Evolutionary conservation across 768 basidiomycete genomes (phyloP).

Genomic region (Boletus subcaerulescens): DNA sequence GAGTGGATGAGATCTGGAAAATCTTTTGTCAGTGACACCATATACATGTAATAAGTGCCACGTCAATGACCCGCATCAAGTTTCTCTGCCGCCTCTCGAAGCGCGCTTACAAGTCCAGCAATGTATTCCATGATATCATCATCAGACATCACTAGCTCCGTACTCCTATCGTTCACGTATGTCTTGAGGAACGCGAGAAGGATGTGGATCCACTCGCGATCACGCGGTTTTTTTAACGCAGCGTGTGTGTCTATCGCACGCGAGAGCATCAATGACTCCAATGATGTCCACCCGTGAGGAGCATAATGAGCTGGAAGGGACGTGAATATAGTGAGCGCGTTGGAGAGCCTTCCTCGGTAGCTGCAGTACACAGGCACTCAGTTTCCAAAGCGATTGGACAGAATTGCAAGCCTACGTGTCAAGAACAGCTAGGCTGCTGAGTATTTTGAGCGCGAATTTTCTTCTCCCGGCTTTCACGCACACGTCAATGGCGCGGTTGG

Average conservation of each 20-base stretch:
- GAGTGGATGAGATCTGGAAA: slow-evolving; percentile 59
- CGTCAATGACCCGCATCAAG: slow-evolving; percentile 51
- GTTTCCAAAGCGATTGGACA: neutral
- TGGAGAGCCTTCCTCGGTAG: slow-evolving; percentile 58
- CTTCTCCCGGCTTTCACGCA: slow-evolving; percentile 81
- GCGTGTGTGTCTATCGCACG: slow-evolving; percentile 68
- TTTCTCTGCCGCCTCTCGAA: slow-evolving; percentile 47
- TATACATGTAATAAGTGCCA: neutral
- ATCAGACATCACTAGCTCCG: slow-evolving; percentile 52
- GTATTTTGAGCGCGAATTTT: slow-evolving; percentile 82
- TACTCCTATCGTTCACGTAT: slow-evolving; percentile 53
- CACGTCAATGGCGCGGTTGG: slow-evolving; percentile 80
- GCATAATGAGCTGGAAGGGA: slow-evolving; percentile 86
- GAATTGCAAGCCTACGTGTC: slow-evolving; percentile 65
- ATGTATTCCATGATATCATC: slow-evolving; percentile 53
- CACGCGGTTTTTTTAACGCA: slow-evolving; percentile 52
- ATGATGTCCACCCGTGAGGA: slow-evolving; percentile 74
- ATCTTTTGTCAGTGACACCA: slow-evolving; percentile 9
- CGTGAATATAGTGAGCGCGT: slow-evolving; percentile 67
- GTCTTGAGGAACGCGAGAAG: slow-evolving; percentile 74
- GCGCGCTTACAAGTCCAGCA: slow-evolving; percentile 43
- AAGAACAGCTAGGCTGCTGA: slow-evolving; percentile 83
- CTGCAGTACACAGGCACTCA: slow-evolving; percentile 38
- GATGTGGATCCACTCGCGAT: slow-evolving; percentile 79
- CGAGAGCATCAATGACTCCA: slow-evolving; percentile 78